A percentile compares a stretch with the other conserved stretches of the same genome.
phyloP scores from a whole-genome alignment of 352 stramenopile genomes.

The Phytophthora uliginosa region DNA sequence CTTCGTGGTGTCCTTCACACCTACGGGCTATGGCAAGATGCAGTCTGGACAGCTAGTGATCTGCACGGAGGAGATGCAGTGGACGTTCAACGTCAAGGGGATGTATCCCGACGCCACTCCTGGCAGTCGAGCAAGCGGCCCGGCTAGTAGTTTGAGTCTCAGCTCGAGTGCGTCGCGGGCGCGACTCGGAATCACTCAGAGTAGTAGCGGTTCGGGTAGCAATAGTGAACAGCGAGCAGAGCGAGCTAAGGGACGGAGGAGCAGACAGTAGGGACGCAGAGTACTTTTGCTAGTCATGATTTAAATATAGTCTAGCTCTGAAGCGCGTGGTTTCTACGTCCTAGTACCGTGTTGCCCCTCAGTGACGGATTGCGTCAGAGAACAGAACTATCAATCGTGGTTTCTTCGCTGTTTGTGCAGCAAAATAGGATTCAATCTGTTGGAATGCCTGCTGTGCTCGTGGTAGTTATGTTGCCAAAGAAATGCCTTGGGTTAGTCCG shows the following conservation, averaged over 20 bases:
- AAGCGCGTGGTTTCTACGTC: too few species aligned
- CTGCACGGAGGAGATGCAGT: conserved; percentile 93
- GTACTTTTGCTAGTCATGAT: too few species aligned
- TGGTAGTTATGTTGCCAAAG: too few species aligned
- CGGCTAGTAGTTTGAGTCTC: conserved; percentile 42
- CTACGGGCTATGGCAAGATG: conserved; percentile 94
- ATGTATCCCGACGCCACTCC: conserved; percentile 77
- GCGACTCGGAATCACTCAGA: conserved; percentile 28
- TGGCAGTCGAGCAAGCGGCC: conserved; percentile 45
- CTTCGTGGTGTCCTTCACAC: conserved; percentile 93
- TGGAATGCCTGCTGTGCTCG: too few species aligned
- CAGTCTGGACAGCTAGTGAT: conserved; percentile 91
- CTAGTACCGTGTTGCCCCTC: too few species aligned
- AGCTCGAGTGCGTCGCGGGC: conserved; percentile 53
- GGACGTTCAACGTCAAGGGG: conserved; percentile 94
- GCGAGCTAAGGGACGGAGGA: conserved; percentile 8
- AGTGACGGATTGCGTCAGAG: too few species aligned
- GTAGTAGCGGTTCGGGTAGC: conserved; percentile 1
- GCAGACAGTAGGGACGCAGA: conserved; percentile 1
- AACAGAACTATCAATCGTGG: too few species aligned
- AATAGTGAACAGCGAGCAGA: conserved; percentile 13
- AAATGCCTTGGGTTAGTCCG: too few species aligned
- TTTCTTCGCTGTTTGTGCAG: too few species aligned
- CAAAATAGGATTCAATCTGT: too few species aligned
- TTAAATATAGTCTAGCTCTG: too few species aligned